Evolutionary conservation across 202 grass and related monocot species (phyloP).

Genomic region (Zoysia matrella): DNA sequence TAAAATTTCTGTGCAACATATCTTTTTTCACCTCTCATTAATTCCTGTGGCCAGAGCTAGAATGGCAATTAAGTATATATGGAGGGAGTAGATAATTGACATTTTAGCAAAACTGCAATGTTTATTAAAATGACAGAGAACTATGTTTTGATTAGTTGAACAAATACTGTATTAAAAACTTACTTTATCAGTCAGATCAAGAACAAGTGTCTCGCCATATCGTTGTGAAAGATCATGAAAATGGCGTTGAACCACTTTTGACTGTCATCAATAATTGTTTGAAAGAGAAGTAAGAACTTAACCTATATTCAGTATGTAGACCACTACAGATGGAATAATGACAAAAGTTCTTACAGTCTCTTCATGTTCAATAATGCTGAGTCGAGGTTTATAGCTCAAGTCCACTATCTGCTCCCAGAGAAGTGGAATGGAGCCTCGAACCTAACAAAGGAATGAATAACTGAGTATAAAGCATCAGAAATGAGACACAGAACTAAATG

Average conservation of each 20-base stretch:
- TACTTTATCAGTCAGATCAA: slow-evolving; percentile 97
- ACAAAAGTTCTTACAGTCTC: slow-evolving; percentile 63
- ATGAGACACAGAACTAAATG: slow-evolving; percentile 7
- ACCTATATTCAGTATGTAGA: slow-evolving; percentile 6
- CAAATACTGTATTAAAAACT: slow-evolving; percentile 34
- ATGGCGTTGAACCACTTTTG: slow-evolving; percentile 81
- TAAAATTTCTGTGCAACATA: too few relatives aligned
- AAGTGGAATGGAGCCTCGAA: slow-evolving; percentile 95
- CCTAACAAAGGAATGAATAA: slow-evolving; percentile 51
- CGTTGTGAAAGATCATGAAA: slow-evolving; percentile 93
- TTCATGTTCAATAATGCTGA: slow-evolving; percentile 82
- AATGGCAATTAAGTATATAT: too few relatives aligned
- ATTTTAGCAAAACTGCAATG: too few relatives aligned
- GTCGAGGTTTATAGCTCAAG: slow-evolving; percentile 93
- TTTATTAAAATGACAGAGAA: too few relatives aligned
- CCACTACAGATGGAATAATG: slow-evolving; percentile 17
- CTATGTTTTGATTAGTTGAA: too few relatives aligned
- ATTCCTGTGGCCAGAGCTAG: too few relatives aligned
- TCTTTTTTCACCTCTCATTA: too few relatives aligned
- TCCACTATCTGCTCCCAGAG: slow-evolving; percentile 99
- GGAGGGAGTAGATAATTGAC: too few relatives aligned
- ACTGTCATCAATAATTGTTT: slow-evolving; percentile 54
- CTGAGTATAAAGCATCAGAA: slow-evolving; percentile 33
- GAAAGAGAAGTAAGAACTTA: slow-evolving; percentile 37
- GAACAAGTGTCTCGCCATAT: slow-evolving; percentile 72